A percentile compares a stretch with the other conserved stretches of the same genome.
These are phyloP conservation scores for Spencermartinsiella ligniputridi DNA, from an alignment of 1,139 yeast species.

Conservation along the genomic window DNA sequence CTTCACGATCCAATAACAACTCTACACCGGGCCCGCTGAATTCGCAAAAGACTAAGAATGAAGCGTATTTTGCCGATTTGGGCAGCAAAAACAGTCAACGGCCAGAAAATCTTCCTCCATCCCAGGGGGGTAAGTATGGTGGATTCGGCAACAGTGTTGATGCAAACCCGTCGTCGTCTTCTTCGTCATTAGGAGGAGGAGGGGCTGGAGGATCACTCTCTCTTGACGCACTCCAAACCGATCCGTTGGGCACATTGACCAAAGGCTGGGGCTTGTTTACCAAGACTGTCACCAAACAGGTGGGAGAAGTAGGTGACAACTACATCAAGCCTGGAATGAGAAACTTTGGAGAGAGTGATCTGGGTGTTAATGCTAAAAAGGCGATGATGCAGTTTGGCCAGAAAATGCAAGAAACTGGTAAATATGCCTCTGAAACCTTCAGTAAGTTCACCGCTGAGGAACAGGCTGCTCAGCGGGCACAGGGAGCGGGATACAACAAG, in stretches of 20 bases:
- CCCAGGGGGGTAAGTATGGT: slow-evolving; percentile 87
- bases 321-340: slow-evolving; percentile 86
- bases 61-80: slow-evolving; percentile 72
- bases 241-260: slow-evolving; percentile 82
- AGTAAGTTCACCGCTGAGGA: slow-evolving; percentile 47
- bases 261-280: slow-evolving; percentile 96
- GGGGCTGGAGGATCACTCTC: slow-evolving; percentile 44
- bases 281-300: slow-evolving; percentile 73
- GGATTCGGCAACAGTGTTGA: slow-evolving; percentile 87
- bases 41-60: slow-evolving; percentile 59
- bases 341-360: slow-evolving; percentile 75
- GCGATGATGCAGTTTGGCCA: slow-evolving; percentile 97
- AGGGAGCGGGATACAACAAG: slow-evolving; percentile 42
- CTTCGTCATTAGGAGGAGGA: slow-evolving; percentile 21
- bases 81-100: slow-evolving; percentile 70
- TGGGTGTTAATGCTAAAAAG: slow-evolving; percentile 73
- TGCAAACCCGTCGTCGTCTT: slow-evolving; percentile 46
- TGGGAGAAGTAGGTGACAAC: slow-evolving; percentile 77
- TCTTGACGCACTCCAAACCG: slow-evolving; percentile 71
- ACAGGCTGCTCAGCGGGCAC: slow-evolving; percentile 11
- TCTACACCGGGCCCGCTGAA: slow-evolving; percentile 5
- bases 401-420: slow-evolving; percentile 85
- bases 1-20: slow-evolving; percentile 17
- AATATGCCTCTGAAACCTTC: slow-evolving; percentile 55
- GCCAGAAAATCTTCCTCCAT: slow-evolving; percentile 80